These are phyloP conservation scores for Adenanthera pavonina DNA, from an alignment of 306 rosid species.

Conservation along the genomic window DNA sequence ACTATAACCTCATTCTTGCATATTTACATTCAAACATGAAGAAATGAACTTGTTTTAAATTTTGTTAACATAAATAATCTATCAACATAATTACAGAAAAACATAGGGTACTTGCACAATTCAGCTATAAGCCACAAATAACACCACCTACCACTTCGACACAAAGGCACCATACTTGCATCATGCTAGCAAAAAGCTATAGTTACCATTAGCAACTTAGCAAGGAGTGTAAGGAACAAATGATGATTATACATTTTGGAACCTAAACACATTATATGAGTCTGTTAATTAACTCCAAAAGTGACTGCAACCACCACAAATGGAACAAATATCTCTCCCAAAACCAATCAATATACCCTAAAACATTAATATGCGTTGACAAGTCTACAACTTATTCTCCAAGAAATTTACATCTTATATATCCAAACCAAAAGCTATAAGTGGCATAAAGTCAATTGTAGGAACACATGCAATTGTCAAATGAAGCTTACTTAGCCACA, in stretches of 20 bases:
- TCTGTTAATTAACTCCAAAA: neutral
- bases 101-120: neutral
- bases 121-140: neutral
- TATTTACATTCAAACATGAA: too few species aligned
- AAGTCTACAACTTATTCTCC: slow-evolving; percentile 30
- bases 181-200: neutral
- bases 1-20: too few species aligned
- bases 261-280: neutral
- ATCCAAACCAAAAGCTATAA: slow-evolving; percentile 4
- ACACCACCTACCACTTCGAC: neutral
- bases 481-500: neutral
- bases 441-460: slow-evolving; percentile 1
- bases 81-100: too few species aligned
- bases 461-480: neutral
- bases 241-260: neutral
- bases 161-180: neutral
- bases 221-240: slow-evolving; percentile 4
- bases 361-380: neutral
- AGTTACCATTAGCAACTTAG: neutral
- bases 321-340: neutral
- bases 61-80: too few species aligned
- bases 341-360: neutral
- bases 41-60: too few species aligned
- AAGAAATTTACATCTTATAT: slow-evolving; percentile 15
- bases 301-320: neutral